Percentiles rank a stretch among this genome's conserved stretches.
phyloP scores from a whole-genome alignment of 495 filamentous ascomycete genomes.

The Emericellopsis terricola region DNA sequence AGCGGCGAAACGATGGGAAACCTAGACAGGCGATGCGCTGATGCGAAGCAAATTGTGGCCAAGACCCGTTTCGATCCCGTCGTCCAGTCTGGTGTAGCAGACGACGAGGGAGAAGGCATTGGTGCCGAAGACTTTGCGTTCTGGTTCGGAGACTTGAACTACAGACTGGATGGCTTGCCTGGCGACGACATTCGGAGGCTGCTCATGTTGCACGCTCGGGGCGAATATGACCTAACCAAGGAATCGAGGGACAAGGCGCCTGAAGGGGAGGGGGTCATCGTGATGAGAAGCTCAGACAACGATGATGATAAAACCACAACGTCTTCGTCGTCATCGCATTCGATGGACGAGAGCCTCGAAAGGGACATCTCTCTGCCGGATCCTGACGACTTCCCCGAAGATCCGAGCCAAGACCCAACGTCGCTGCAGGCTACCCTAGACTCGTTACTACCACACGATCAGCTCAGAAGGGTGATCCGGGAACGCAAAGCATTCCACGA shows the following conservation, averaged over 20 bases:
- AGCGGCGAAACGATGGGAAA: conserved; percentile 63
- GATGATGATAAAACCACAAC: conserved; percentile 16
- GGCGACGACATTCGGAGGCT: conserved; percentile 79
- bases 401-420: conserved; percentile 32
- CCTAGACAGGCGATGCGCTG: conserved; percentile 78
- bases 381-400: conserved; percentile 33
- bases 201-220: conserved; percentile 62
- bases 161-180: conserved; percentile 72
- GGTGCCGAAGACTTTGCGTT: conserved; percentile 85
- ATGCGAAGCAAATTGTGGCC: conserved; percentile 55
- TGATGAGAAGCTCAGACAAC: conserved; percentile 14
- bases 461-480: conserved; percentile 58
- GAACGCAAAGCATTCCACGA: conserved; percentile 66
- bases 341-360: conserved; percentile 9
- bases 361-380: conserved; percentile 22
- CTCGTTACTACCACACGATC: conserved; percentile 79
- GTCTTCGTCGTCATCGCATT: conserved; percentile 4
- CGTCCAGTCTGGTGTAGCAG: conserved; percentile 32
- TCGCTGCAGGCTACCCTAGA: conserved; percentile 67
- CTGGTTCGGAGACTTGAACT: conserved; percentile 96
- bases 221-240: conserved; percentile 47
- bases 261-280: conserved; percentile 22
- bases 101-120: conserved; percentile 44
- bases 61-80: conserved; percentile 62
- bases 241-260: conserved; percentile 12